A percentile compares a stretch with the other conserved stretches of the same genome.
Evolutionary conservation across 129 eudicot genomes (phyloP).

Genomic region (Arctium minus): DNA sequence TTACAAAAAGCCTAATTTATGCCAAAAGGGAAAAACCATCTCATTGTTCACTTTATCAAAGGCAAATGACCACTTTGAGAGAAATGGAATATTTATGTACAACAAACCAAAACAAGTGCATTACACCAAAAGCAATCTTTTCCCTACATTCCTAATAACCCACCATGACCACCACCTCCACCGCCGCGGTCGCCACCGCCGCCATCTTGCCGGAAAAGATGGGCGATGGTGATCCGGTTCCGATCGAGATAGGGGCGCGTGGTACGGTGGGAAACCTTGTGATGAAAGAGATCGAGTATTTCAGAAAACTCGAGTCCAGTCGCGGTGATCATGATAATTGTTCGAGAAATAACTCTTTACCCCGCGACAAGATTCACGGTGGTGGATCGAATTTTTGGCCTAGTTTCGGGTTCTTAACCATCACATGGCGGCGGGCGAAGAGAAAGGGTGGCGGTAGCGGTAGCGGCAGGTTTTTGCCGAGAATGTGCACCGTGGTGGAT

Average conservation of each 20-base stretch:
- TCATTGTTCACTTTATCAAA: constrained; percentile 51
- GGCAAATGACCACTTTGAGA: constrained; percentile 26
- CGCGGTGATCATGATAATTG: constrained; percentile 27
- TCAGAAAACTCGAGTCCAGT: constrained; percentile 39
- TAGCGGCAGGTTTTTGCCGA: constrained; percentile 42
- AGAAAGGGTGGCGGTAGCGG: constrained; percentile 41
- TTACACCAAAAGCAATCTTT: constrained; percentile 37
- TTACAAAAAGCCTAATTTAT: constrained; percentile 32
- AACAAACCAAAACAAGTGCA: constrained; percentile 30
- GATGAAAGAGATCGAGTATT: constrained; percentile 84
- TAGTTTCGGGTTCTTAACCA: constrained; percentile 39
- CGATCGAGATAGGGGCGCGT: constrained; percentile 73
- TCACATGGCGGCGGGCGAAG: constrained; percentile 55
- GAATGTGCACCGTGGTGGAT: constrained; percentile 62
- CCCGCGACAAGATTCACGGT: constrained; percentile 19
- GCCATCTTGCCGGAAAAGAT: constrained; percentile 35
- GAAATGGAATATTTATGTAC: constrained; percentile 20
- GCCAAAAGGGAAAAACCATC: constrained; percentile 29
- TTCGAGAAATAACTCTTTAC: constrained; percentile 11
- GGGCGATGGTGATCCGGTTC: constrained; percentile 41
- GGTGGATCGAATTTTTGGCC: constrained; percentile 36
- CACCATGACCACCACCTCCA: constrained; percentile 23
- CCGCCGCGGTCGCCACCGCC: not conserved
- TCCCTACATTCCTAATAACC: constrained; percentile 12
- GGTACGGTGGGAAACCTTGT: constrained; percentile 92